phyloP scores from a whole-genome alignment of 768 basidiomycete species.

The Auricularia sp. region DNA sequence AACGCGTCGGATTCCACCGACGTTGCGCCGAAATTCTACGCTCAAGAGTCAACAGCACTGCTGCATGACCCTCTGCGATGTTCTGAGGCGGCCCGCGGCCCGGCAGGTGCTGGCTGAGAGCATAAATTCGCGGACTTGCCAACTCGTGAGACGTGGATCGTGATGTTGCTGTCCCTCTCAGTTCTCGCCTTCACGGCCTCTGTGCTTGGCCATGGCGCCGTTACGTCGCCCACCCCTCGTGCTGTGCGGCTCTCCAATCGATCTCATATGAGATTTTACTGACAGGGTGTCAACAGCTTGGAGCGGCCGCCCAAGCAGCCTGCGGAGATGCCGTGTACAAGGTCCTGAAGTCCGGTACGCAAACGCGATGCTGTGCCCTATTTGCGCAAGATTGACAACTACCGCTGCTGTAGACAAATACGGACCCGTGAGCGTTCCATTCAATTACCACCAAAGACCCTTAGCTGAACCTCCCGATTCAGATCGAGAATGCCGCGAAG shows the following conservation, averaged over 20 bases:
- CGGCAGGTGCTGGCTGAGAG: too few relatives aligned
- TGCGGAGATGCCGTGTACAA: not conserved
- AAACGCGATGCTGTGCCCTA: not conserved
- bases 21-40: too few relatives aligned
- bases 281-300: not conserved
- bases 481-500: constrained; percentile 3
- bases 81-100: too few relatives aligned
- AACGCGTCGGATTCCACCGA: too few relatives aligned
- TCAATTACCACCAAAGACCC: not conserved
- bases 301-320: not conserved
- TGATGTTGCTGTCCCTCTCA: not conserved
- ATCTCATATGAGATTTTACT: not conserved
- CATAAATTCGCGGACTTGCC: too few relatives aligned
- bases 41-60: too few relatives aligned
- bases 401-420: not conserved
- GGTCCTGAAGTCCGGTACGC: not conserved
- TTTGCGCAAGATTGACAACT: not conserved
- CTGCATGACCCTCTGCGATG: too few relatives aligned
- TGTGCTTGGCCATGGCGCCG: not conserved
- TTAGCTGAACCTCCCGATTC: not conserved
- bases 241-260: not conserved
- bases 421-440: not conserved
- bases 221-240: not conserved
- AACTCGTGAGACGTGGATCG: too few relatives aligned
- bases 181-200: not conserved